Evolutionary conservation across 1,139 yeast species (phyloP).

Genomic region (Nakaseomyces glabratus): DNA sequence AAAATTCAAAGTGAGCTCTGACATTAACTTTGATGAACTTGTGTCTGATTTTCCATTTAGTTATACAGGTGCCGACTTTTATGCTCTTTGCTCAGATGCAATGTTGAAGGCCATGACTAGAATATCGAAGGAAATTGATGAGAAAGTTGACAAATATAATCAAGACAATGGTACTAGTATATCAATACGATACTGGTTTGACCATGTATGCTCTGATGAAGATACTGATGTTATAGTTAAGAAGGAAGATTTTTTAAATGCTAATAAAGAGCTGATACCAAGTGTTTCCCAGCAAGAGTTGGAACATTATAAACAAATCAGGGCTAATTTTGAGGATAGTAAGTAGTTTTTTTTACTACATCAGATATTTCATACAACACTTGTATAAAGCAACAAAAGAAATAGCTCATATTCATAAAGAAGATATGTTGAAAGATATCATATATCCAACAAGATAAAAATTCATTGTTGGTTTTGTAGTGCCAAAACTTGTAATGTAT

Average conservation of each 20-base stretch:
- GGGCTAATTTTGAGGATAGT: slow-evolving; percentile 58
- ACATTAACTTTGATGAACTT: slow-evolving; percentile 51
- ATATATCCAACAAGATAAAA: too few relatives aligned
- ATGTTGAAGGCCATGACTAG: slow-evolving; percentile 94
- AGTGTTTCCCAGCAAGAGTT: slow-evolving; percentile 85
- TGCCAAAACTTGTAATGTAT: too few relatives aligned
- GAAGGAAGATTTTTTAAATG: slow-evolving; percentile 65
- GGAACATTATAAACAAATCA: slow-evolving; percentile 65
- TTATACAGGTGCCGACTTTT: slow-evolving; percentile 95
- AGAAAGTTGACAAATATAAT: slow-evolving; percentile 50
- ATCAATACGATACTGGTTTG: slow-evolving; percentile 86
- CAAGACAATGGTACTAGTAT: slow-evolving; percentile 34
- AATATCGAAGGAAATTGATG: slow-evolving; percentile 69
- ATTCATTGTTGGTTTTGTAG: too few relatives aligned
- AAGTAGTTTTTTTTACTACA: too few relatives aligned
- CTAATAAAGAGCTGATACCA: slow-evolving; percentile 64
- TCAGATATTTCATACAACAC: too few relatives aligned
- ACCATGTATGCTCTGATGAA: slow-evolving; percentile 57
- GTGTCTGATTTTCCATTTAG: slow-evolving; percentile 76
- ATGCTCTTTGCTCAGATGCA: slow-evolving; percentile 89
- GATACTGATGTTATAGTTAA: slow-evolving; percentile 66
- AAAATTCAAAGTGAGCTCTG: slow-evolving; percentile 56
- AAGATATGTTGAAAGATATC: too few relatives aligned
- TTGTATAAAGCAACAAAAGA: too few relatives aligned
- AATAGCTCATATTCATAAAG: too few relatives aligned